Percentiles rank a stretch among this genome's conserved stretches.
These are phyloP conservation scores for Thermothielavioides terrestris DNA, from an alignment of 495 filamentous ascomycete species.

Conservation along the genomic window DNA sequence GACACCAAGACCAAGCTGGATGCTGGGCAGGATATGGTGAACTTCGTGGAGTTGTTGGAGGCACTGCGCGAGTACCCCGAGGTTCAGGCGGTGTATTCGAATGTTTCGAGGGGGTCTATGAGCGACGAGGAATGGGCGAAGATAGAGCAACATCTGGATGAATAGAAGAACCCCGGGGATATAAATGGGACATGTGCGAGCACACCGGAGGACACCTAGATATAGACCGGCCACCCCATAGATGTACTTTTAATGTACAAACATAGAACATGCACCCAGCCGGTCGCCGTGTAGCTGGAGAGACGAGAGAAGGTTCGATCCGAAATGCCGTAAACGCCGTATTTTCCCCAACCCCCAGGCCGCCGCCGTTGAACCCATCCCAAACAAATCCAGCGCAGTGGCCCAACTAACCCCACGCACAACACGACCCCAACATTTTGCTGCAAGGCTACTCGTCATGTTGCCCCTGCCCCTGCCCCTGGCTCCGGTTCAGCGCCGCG, in stretches of 20 bases:
- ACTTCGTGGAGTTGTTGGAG: constrained; percentile 47
- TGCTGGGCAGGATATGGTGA: constrained; percentile 38
- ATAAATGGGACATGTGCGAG: background rate
- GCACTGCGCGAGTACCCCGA: constrained; percentile 50
- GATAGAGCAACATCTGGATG: constrained; percentile 41
- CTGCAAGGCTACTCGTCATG: constrained; percentile 5
- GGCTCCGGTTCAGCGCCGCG: constrained; percentile 14
- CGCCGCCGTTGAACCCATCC: background rate
- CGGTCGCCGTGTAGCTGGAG: background rate
- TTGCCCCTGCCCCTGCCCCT: constrained; percentile 23
- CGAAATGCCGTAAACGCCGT: constrained; percentile 1
- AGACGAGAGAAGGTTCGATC: constrained; percentile 1
- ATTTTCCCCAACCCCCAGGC: background rate
- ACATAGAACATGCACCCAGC: background rate
- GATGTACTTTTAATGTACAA: constrained; percentile 5
- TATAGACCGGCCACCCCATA: background rate
- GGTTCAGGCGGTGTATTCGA: constrained; percentile 62
- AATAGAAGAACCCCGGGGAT: background rate
- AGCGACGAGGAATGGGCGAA: constrained; percentile 39
- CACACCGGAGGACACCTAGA: too few species aligned
- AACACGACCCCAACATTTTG: background rate
- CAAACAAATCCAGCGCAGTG: background rate
- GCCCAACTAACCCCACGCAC: background rate
- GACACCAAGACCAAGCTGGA: constrained; percentile 61
- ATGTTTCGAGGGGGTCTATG: constrained; percentile 41